A percentile compares a stretch with the other conserved stretches of the same genome.
Evolutionary conservation across 2,329 filamentous ascomycete species (phyloP).

Genomic region (Colletotrichum magnum): DNA sequence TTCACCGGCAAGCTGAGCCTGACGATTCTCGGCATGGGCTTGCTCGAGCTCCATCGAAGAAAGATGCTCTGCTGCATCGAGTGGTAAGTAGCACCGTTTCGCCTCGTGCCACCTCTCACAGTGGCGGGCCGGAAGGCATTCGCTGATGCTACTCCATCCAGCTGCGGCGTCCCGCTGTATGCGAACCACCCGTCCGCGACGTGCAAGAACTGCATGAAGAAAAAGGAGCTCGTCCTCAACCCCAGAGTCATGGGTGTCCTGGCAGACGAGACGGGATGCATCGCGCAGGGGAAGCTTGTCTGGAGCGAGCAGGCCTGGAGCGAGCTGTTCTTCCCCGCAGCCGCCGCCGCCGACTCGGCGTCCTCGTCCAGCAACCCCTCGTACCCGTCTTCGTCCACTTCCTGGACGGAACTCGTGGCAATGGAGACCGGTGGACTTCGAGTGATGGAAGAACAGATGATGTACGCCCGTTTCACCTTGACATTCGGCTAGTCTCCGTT

Average conservation of each 20-base stretch:
- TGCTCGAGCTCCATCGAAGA: slow-evolving; percentile 49
- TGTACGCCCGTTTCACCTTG: slow-evolving; percentile 67
- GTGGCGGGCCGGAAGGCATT: background rate
- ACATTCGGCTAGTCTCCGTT: slow-evolving; percentile 67
- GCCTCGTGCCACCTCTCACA: background rate
- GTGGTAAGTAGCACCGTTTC: slow-evolving; percentile 50
- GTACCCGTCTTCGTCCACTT: slow-evolving; percentile 49
- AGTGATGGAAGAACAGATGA: slow-evolving; percentile 64
- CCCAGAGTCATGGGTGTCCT: slow-evolving; percentile 57
- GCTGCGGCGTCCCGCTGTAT: slow-evolving; percentile 68
- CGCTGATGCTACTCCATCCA: slow-evolving; percentile 42
- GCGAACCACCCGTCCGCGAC: slow-evolving; percentile 58
- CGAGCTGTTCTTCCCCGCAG: slow-evolving; percentile 49
- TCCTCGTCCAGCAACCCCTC: background rate
- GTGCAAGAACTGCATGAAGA: slow-evolving; percentile 55
- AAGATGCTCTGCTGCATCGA: slow-evolving; percentile 56
- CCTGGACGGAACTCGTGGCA: slow-evolving; percentile 36
- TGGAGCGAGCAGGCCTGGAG: slow-evolving; percentile 68
- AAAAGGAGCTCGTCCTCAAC: slow-evolving; percentile 53
- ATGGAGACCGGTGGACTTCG: slow-evolving; percentile 57
- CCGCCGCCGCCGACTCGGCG: background rate
- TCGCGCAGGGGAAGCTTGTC: slow-evolving; percentile 65
- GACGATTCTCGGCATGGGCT: slow-evolving; percentile 49
- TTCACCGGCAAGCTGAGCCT: slow-evolving; percentile 59
- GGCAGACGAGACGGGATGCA: slow-evolving; percentile 69